Percentiles rank a stretch among this genome's conserved stretches.
These are phyloP conservation scores for Zostera marina DNA, from an alignment of 116 monocot species.

Conservation along the genomic window DNA sequence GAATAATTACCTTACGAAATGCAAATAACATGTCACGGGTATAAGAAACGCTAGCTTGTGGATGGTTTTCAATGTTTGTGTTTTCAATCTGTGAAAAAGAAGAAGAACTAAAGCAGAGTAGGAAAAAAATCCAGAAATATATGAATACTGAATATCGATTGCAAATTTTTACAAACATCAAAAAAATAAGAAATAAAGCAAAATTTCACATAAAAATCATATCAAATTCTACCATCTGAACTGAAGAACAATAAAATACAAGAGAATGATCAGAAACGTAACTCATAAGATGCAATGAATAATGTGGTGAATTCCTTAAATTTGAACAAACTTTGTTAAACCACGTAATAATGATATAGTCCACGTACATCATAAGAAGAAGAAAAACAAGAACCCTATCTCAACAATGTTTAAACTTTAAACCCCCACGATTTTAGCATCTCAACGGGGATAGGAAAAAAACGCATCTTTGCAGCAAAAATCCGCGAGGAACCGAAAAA, in stretches of 20 bases:
- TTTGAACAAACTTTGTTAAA: too few relatives aligned
- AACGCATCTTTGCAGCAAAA: not conserved
- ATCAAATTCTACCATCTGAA: too few relatives aligned
- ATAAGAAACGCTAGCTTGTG: slow-evolving; percentile 39
- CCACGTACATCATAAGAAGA: too few relatives aligned
- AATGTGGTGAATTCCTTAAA: too few relatives aligned
- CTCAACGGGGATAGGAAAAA: not conserved
- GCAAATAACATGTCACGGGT: slow-evolving; percentile 61
- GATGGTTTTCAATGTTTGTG: slow-evolving; percentile 36
- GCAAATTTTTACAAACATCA: too few relatives aligned
- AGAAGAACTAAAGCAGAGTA: not conserved
- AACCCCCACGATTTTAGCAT: not conserved
- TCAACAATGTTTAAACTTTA: not conserved
- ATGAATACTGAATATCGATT: not conserved
- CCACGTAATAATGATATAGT: too few relatives aligned
- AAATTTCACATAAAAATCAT: too few relatives aligned
- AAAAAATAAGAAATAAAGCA: too few relatives aligned
- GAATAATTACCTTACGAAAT: slow-evolving; percentile 42
- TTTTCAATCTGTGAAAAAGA: slow-evolving; percentile 38
- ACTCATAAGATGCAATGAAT: too few relatives aligned
- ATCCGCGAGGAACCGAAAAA: not conserved
- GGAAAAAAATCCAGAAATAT: not conserved
- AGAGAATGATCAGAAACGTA: too few relatives aligned
- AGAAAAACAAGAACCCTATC: not conserved
- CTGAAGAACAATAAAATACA: too few relatives aligned